Percentiles rank a stretch among this genome's conserved stretches.
Evolutionary conservation across 2,329 filamentous ascomycete genomes (phyloP).

Genomic region (Dactylella cylindrospora): DNA sequence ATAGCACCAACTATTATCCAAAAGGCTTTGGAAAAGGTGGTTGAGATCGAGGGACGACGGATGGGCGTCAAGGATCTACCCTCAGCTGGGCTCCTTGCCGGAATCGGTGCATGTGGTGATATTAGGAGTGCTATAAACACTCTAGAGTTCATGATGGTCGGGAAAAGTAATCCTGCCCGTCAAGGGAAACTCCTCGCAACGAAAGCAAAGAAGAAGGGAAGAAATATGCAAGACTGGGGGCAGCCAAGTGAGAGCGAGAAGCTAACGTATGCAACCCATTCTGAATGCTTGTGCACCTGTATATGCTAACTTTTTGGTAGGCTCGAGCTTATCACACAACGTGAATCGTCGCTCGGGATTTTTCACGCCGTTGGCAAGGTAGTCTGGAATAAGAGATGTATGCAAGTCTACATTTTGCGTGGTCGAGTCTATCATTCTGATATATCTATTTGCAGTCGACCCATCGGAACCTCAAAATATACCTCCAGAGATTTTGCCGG

Average conservation of each 20-base stretch:
- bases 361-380: constrained; percentile 97
- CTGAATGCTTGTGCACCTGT: not conserved
- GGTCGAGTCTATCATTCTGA: not conserved
- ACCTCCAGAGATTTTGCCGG: constrained; percentile 29
- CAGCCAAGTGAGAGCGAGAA: constrained; percentile 69
- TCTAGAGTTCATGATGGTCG: constrained; percentile 71
- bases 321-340: constrained; percentile 49
- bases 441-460: constrained; percentile 5
- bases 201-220: constrained; percentile 66
- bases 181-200: constrained; percentile 50
- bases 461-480: constrained; percentile 15
- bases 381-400: constrained; percentile 77
- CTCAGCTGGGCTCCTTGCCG: constrained; percentile 14
- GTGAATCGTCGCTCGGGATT: constrained; percentile 86
- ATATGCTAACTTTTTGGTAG: constrained; percentile 13
- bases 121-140: constrained; percentile 89
- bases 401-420: not conserved
- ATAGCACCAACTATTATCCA: constrained; percentile 82
- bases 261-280: constrained; percentile 75
- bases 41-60: constrained; percentile 69
- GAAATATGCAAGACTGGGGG: constrained; percentile 65
- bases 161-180: constrained; percentile 34
- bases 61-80: constrained; percentile 20
- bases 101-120: constrained; percentile 81
- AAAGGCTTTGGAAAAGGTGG: constrained; percentile 78